Percentiles rank a stretch among this genome's conserved stretches.
phyloP scores from a whole-genome alignment of 257 asterid genomes.

The Solanum dulcamara region DNA sequence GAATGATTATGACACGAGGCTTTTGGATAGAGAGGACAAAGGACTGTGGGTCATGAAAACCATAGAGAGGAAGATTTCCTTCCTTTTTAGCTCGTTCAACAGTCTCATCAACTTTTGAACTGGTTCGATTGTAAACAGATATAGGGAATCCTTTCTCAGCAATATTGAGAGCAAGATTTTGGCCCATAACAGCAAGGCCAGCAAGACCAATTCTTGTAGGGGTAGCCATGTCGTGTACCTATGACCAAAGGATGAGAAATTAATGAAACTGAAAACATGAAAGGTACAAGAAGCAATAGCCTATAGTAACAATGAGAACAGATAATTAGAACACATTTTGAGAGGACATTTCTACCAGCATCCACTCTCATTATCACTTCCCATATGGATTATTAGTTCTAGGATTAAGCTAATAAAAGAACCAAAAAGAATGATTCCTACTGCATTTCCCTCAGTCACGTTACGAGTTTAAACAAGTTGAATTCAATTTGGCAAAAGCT shows the following conservation, averaged over 20 bases:
- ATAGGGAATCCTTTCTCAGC: constrained; percentile 98
- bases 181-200: constrained; percentile 99
- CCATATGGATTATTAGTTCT: not conserved
- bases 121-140: constrained; percentile 89
- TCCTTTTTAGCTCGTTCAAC: constrained; percentile 76
- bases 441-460: not conserved
- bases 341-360: not conserved
- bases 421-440: not conserved
- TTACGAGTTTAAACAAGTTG: not conserved
- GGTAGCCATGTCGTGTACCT: constrained; percentile 38
- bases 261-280: not conserved
- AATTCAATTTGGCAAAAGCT: not conserved
- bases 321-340: not conserved
- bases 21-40: constrained; percentile 84
- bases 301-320: not conserved
- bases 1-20: constrained; percentile 90
- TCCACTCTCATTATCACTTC: not conserved
- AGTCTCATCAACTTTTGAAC: constrained; percentile 94
- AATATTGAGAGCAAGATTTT: constrained; percentile 92
- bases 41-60: constrained; percentile 78
- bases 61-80: constrained; percentile 78
- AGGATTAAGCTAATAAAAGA: not conserved
- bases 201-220: constrained; percentile 93
- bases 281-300: not conserved
- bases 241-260: not conserved